Evolutionary conservation across 2,329 filamentous ascomycete species (phyloP).

Genomic region (Myriosclerotinia duriaeana): DNA sequence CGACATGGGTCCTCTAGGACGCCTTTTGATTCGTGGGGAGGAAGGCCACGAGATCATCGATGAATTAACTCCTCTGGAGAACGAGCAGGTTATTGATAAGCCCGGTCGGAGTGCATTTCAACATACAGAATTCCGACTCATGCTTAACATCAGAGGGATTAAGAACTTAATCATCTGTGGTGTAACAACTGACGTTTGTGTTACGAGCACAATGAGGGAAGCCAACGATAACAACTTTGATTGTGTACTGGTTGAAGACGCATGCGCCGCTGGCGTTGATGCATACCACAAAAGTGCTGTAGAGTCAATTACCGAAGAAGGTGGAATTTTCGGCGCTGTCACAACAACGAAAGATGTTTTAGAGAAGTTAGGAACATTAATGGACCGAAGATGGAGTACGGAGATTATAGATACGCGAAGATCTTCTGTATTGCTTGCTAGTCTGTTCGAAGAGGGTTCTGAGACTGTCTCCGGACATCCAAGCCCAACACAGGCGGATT

Average conservation of each 20-base stretch:
- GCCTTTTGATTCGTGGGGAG: slow-evolving; percentile 58
- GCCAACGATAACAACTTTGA: slow-evolving; percentile 42
- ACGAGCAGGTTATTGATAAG: slow-evolving; percentile 42
- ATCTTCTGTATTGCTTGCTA: neutral
- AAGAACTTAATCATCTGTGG: slow-evolving; percentile 41
- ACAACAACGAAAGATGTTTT: slow-evolving; percentile 23
- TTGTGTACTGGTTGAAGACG: slow-evolving; percentile 40
- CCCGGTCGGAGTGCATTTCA: slow-evolving; percentile 42
- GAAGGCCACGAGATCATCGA: slow-evolving; percentile 56
- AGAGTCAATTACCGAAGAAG: slow-evolving; percentile 39
- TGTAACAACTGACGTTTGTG: slow-evolving; percentile 44
- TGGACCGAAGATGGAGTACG: neutral
- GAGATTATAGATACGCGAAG: neutral
- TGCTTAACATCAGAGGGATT: slow-evolving; percentile 40
- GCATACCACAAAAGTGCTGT: slow-evolving; percentile 38
- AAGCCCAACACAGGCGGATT: neutral
- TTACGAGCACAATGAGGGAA: slow-evolving; percentile 42
- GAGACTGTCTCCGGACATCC: neutral
- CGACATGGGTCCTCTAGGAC: slow-evolving; percentile 54
- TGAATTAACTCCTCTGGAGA: slow-evolving; percentile 39
- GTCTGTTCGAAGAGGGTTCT: neutral
- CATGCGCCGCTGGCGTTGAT: slow-evolving; percentile 37
- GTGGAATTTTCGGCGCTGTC: slow-evolving; percentile 43
- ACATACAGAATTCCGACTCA: slow-evolving; percentile 43
- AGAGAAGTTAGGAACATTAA: neutral